These are phyloP conservation scores for Periconia macrospinosa DNA, from an alignment of 2,329 filamentous ascomycete species.

Conservation along the genomic window DNA sequence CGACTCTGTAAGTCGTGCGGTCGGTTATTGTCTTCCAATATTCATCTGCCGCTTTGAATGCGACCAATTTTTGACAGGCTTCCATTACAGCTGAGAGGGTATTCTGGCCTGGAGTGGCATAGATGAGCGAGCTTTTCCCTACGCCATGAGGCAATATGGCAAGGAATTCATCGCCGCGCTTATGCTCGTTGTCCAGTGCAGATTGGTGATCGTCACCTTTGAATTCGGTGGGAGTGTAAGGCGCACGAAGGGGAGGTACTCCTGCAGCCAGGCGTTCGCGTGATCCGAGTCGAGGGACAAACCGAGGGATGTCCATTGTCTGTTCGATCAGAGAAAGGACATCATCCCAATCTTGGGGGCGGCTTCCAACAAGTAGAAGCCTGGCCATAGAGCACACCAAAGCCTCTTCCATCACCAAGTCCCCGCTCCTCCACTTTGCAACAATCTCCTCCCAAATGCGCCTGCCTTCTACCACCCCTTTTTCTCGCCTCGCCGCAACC, in stretches of 20 bases:
- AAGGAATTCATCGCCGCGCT: slow-evolving; percentile 37
- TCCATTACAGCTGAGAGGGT: slow-evolving; percentile 70
- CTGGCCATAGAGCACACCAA: slow-evolving; percentile 81
- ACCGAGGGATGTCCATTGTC: slow-evolving; percentile 73
- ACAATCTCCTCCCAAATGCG: slow-evolving; percentile 81
- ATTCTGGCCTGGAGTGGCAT: slow-evolving; percentile 54
- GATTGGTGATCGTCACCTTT: slow-evolving; percentile 34
- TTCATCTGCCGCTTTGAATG: slow-evolving; percentile 63
- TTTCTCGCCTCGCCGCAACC: slow-evolving; percentile 33
- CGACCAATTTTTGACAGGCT: slow-evolving; percentile 62
- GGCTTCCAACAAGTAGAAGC: slow-evolving; percentile 67
- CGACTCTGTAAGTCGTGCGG: slow-evolving; percentile 56
- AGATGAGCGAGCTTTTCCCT: slow-evolving; percentile 38
- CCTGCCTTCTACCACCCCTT: slow-evolving; percentile 67
- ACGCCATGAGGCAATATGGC: slow-evolving; percentile 20
- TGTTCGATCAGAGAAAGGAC: slow-evolving; percentile 77
- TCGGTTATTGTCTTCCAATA: slow-evolving; percentile 79
- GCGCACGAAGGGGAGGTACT: slow-evolving; percentile 39
- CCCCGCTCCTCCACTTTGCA: slow-evolving; percentile 71
- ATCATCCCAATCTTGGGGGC: slow-evolving; percentile 66
- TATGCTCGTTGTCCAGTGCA: slow-evolving; percentile 17
- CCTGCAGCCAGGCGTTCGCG: slow-evolving; percentile 27
- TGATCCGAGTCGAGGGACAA: slow-evolving; percentile 44
- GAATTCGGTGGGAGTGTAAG: slow-evolving; percentile 27
- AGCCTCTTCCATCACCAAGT: slow-evolving; percentile 73